Base-by-base conservation (phyloP, 208 protist genomes). In the Crithidia sp. region DNA sequence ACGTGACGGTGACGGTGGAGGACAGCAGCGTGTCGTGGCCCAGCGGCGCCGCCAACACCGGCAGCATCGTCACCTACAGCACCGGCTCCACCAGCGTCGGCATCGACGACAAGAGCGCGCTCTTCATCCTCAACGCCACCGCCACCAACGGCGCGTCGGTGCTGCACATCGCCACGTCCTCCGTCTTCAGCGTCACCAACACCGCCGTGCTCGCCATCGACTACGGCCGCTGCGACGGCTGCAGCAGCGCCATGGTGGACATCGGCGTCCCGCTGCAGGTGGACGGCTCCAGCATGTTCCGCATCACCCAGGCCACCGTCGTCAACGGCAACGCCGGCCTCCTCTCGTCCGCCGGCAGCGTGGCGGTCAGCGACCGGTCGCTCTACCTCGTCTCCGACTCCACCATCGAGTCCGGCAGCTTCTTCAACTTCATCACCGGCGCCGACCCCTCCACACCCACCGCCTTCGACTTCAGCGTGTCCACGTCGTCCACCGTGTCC, bases 121-220 rank as follows among this genome's bases (percentile, higher is more conserved):
- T n/a, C n/a, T n/a, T n/a, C n/a, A n/a, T n/a, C 28, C 63, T 77
- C 61, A 37, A 62, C 44, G 45, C 71, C 55, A 64, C n/a, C 63
- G 62, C 52, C 49, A 63, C 7, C 58, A 64, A 66, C 39, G 68
- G 58, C 40, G 58, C 55, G 49, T 74, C 68, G 16, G 68, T 74
- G 47, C 28, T 74, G 44, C n/a, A 10, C 17, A 41, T 70, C 53
- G 4, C 13, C 53, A 54, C 71, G 17, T 50, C 65, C 56, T 12
- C 12, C 40, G 59, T 78, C 57, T 8, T n/a, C 50, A 10, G 54
- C 62, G 14, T 70, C 49, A 55, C 14, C 28, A 61, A 71, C 19
- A 65, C n/a, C 43, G 13, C 17, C 47, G 55, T 64, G 44, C 50
- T 76, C 28, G 37, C 61, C n/a, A 19, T 76, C 14, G 70, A 76